Evolutionary conservation across 495 filamentous ascomycete species (phyloP), one percentile per base, ranked within the genome.

Genomic region (Tricharina praecox): DNA sequence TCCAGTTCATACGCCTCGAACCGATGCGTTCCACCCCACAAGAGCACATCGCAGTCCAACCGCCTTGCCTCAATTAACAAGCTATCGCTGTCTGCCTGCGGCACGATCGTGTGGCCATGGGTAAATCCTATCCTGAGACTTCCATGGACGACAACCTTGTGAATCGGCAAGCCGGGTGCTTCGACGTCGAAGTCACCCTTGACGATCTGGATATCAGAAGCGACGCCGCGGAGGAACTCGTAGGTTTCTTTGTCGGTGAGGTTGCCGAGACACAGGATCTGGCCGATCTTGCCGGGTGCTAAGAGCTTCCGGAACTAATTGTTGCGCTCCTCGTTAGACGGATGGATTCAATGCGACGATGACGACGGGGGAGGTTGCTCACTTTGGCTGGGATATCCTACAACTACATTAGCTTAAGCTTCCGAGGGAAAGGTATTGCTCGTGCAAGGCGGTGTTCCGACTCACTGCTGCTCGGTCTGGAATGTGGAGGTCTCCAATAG

Each of bases 1-100:
- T 95, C 92, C 66, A 95, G 78, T 70, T 97, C 92, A 60, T 93
- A 97, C 23, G 92, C 93, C 68, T 99, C 90, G 62, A 99, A 99
- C 10, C 77, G 72, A 67, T 95, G 88, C 11, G 88, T 94, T n/a
- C 90, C 92, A 35, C 86, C 90, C 85, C 85, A 99, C 53, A 93
- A 77, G 45, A 99, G 66, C 36, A 99, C 83, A 68, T 99, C 90
- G 15, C 95, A 92, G 60, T 96, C 90, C 68, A 99, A 79, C 63
- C 88, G 83, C 51, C 90, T 79, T 21, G 90, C 90, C 48, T 92
- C 85, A 50, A 94, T 94, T 43, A 99, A 68, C 44, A 99, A 66
- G 16, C 82, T 73, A 64, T 99, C 90, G 18, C 86, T 81, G 63
- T 99, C 90, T 50, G 78, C 85, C 23, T 80, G 79, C 26, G 85